Evolutionary conservation across 23 red algal species (phyloP), one percentile per base, ranked within the genome.

Genomic region (Cyanidium caldarium): DNA sequence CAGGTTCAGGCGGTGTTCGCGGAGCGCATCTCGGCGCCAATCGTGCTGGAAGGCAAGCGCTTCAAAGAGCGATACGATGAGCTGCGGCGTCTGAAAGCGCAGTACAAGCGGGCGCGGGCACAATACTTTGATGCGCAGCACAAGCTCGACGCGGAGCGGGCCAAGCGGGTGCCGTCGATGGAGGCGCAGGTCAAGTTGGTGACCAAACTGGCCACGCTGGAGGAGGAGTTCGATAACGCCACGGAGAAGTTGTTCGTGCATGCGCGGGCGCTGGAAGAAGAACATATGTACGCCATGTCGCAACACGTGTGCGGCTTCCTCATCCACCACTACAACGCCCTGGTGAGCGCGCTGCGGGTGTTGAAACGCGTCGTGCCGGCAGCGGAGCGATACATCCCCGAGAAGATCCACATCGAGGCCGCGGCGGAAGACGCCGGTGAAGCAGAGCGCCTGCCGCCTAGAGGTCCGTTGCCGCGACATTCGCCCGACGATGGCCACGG

Each of bases 21-120:
- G 41, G 70, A 75, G 21, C 38, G 70, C 13, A 61, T 75, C 15
- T 61, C 45, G 33, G 58, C 46, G 30, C 70, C 70, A n/a, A 75
- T 75, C 3, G 43, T 75, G 0, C 2, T 37, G 2, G 70, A 75
- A 28, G 70, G 70, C 37, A 42, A 39, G 31, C 46, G 30, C 12
- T 75, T 75, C 38, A 56, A 75, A 61, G 70, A 75, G n/a, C 46
- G 58, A 5, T 75, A 75, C 58, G 41, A 61, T 35, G 70, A 75
- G 35, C 41, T 75, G 33, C 38, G 58, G 25, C 43, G 70, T 3
- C 58, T 75, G 14, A 75, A 75, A 37, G 40, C 46, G 58, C 70
- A 46, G 1, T 75, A 75, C 19, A 75, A 75, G n/a, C 46, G 58
- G 2, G 38, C 35, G 30, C 38, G 43, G n/a, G 1, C 37, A 10